Evolutionary conservation across 768 basidiomycete genomes (phyloP).

Genomic region (Tremella fuciformis): DNA sequence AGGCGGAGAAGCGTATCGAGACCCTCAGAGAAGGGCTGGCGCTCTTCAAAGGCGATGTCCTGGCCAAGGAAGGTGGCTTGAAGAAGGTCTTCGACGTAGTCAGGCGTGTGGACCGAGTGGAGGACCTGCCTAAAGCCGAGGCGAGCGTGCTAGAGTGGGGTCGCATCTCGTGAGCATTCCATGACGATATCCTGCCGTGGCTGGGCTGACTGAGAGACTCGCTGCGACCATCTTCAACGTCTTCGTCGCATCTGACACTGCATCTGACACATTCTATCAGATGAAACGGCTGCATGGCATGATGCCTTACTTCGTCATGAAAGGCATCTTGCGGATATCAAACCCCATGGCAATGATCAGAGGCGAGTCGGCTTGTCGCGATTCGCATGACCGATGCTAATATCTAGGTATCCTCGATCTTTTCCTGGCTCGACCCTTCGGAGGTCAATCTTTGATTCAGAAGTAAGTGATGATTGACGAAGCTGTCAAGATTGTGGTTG

Average conservation of each 20-base stretch:
- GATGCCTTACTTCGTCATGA: slow-evolving; percentile 97
- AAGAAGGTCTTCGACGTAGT: slow-evolving; percentile 84
- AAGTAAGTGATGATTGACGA: slow-evolving; percentile 56
- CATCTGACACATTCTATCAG: slow-evolving; percentile 80
- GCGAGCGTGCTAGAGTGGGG: slow-evolving; percentile 93
- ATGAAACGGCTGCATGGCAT: slow-evolving; percentile 90
- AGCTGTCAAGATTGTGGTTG: slow-evolving; percentile 3
- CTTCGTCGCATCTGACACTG: slow-evolving; percentile 86
- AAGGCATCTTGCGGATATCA: slow-evolving; percentile 82
- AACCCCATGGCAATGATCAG: slow-evolving; percentile 97
- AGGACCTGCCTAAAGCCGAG: slow-evolving; percentile 77
- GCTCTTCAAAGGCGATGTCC: slow-evolving; percentile 88
- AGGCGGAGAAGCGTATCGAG: slow-evolving; percentile 83
- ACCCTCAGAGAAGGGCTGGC: slow-evolving; percentile 76
- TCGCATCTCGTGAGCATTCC: slow-evolving; percentile 77
- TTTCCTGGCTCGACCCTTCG: slow-evolving; percentile 95
- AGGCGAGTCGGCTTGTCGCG: slow-evolving; percentile 54
- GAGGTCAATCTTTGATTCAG: slow-evolving; percentile 85
- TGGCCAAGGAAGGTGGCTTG: slow-evolving; percentile 65
- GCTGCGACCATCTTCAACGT: slow-evolving; percentile 96
- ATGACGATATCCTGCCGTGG: neutral
- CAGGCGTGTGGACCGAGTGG: slow-evolving; percentile 71
- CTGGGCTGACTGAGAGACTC: slow-evolving; percentile 58
- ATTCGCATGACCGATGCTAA: neutral
- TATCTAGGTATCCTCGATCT: slow-evolving; percentile 71